phyloP scores from a whole-genome alignment of 2,329 filamentous ascomycete genomes.

The Juglanconis juglandina region DNA sequence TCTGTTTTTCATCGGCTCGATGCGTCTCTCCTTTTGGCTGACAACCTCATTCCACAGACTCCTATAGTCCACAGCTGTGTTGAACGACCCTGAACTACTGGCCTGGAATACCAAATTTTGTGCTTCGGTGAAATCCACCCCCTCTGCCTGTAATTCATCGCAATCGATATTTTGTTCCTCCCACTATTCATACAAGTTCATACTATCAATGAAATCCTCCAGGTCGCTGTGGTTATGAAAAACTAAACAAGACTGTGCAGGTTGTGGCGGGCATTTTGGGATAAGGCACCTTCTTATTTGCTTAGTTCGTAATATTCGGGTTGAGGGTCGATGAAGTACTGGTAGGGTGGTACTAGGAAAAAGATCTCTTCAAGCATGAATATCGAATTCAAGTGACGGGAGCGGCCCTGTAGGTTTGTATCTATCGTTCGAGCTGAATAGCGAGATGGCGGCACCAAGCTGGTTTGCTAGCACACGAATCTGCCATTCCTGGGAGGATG shows the following conservation, averaged over 20 bases:
- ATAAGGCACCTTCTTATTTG: background rate
- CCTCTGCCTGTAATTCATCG: background rate
- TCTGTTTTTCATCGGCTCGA: background rate
- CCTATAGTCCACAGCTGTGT: background rate
- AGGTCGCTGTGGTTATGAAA: background rate
- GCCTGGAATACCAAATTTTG: background rate
- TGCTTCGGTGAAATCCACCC: background rate
- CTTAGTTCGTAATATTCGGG: background rate
- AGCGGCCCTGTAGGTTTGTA: too few relatives aligned
- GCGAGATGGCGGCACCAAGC: too few relatives aligned
- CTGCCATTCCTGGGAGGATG: too few relatives aligned
- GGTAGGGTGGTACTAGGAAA: background rate
- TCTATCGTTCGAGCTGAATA: too few relatives aligned
- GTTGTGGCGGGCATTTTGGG: background rate
- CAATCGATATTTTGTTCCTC: background rate
- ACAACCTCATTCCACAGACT: background rate
- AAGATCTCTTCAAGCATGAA: background rate
- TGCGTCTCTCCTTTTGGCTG: background rate
- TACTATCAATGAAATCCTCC: conserved; percentile 1
- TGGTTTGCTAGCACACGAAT: too few relatives aligned
- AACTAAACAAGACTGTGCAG: background rate
- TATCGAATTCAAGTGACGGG: too few relatives aligned
- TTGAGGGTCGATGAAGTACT: background rate
- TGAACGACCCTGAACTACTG: background rate
- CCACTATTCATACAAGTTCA: background rate